Base-by-base conservation (phyloP, 2,329 filamentous ascomycete species). In the Ophiostoma ulmi region DNA sequence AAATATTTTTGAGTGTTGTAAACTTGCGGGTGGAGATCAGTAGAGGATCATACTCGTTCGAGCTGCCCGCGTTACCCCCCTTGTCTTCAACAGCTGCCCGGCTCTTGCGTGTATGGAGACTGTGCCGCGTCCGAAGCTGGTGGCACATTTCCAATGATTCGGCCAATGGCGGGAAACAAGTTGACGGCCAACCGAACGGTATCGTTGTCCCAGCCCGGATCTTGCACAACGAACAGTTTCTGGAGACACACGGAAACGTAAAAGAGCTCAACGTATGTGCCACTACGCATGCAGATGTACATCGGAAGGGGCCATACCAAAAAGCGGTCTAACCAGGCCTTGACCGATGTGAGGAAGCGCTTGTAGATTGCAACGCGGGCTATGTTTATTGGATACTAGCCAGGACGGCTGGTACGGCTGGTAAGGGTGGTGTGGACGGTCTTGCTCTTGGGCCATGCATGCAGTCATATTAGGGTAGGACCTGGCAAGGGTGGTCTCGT, bases 241-340 rank as follows among this genome's bases (percentile, higher is more conserved):
- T 58, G 52, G 4, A 58, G 52, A 26, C 52, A 58, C 52, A 58
- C 52, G 52, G 31, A 22, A 5, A 58, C 22, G 22, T 58, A 58
- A 26, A 58, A 31, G 22, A 58, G 52, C 52, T 58, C 10, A 58
- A 58, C 31, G 52, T 26, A 14, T 8, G 52, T 58, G 52, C 52
- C 22, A 13, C 52, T 11, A 3, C 22, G 52, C 22, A 58, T 17
- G 58, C 58, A 63, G 26, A 63, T 35, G 22, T 63, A 63, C 58
- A 63, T 3, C 52, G n/a, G 52, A 10, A 63, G 26, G 58, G 26
- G 58, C 58, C 58, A 63, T 7, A 68, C 36, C 11, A 73, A 72
- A 58, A 74, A 61, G 63, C 58, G 36, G n/a, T 72, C 72, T 6
- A 75, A 55, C 67, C 68, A 71, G 31, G 69, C 70, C 55, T 70